A percentile compares a stretch with the other conserved stretches of the same genome.
Evolutionary conservation across 768 basidiomycete species (phyloP).

Genomic region (Crucibulum laeve): DNA sequence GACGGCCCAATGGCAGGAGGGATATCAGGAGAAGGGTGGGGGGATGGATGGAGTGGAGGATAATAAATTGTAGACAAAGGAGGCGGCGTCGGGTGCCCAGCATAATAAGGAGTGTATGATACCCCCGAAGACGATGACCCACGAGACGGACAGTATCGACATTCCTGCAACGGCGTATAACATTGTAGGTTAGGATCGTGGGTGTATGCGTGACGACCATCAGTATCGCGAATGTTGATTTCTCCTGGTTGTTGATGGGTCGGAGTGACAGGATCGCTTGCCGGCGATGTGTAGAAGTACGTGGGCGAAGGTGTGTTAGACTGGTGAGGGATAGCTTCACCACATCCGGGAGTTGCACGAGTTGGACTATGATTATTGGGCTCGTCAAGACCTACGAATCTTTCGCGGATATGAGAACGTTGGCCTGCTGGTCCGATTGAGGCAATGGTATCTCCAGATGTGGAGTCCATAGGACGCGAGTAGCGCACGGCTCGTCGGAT

Average conservation of each 20-base stretch:
- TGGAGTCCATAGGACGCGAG: slow-evolving; percentile 10
- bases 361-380: slow-evolving; percentile 15
- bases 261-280: neutral
- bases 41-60: neutral
- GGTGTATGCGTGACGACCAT: slow-evolving; percentile 10
- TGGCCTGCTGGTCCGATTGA: slow-evolving; percentile 27
- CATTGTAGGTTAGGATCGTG: slow-evolving; percentile 7
- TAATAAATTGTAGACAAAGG: slow-evolving; percentile 1
- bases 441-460: slow-evolving; percentile 9
- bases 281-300: slow-evolving; percentile 28
- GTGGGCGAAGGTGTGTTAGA: slow-evolving; percentile 23
- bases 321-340: slow-evolving; percentile 6
- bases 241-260: neutral
- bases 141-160: slow-evolving; percentile 28
- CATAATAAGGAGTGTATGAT: neutral
- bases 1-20: neutral
- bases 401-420: slow-evolving; percentile 29
- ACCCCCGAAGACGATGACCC: slow-evolving; percentile 3
- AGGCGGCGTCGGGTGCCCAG: neutral
- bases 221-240: neutral
- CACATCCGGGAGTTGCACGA: slow-evolving; percentile 4
- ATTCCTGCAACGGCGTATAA: slow-evolving; percentile 14
- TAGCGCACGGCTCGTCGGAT: slow-evolving; percentile 3
- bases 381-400: slow-evolving; percentile 20
- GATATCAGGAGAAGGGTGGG: neutral